A percentile compares a stretch with the other conserved stretches of the same genome.
These are phyloP conservation scores for Plectosphaerella plurivora DNA, from an alignment of 2,329 filamentous ascomycete genomes.

Conservation along the genomic window DNA sequence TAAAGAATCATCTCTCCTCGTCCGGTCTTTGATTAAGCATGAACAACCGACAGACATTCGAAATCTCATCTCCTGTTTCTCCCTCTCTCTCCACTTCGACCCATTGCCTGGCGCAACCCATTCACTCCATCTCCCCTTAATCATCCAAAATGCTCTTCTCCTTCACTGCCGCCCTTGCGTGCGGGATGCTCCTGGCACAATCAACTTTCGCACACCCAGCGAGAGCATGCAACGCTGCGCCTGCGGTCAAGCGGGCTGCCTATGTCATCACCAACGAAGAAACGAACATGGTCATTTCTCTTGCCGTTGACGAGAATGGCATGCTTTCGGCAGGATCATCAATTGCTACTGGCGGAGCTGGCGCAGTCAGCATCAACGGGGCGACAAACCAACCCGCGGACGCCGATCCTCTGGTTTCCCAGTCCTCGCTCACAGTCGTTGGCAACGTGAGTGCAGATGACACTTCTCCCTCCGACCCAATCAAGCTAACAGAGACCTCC, in stretches of 20 bases:
- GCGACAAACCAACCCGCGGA: conserved; percentile 29
- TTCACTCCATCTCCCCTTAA: neutral
- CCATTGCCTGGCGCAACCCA: neutral
- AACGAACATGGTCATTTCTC: conserved; percentile 41
- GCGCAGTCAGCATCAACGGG: conserved; percentile 33
- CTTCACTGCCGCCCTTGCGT: neutral
- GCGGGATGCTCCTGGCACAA: neutral
- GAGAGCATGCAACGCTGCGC: neutral
- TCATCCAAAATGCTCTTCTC: neutral
- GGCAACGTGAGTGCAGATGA: conserved; percentile 38
- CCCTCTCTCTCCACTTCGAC: neutral
- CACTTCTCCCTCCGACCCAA: neutral
- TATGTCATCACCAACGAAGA: conserved; percentile 54
- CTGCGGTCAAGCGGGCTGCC: conserved; percentile 35
- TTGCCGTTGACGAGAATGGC: conserved; percentile 43
- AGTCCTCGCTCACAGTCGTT: conserved; percentile 43
- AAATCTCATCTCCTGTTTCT: neutral
- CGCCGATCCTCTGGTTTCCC: conserved; percentile 47
- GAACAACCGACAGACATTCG: too few relatives aligned
- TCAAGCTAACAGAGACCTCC: neutral
- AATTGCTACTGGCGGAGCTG: conserved; percentile 42
- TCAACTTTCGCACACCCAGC: neutral
- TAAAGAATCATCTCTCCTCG: too few relatives aligned
- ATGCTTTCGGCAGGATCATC: conserved; percentile 35
- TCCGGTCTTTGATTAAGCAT: too few relatives aligned